Conservation (phyloP, 2,329 filamentous ascomycete genomes). For the Epicoccum sorghinum region DNA sequence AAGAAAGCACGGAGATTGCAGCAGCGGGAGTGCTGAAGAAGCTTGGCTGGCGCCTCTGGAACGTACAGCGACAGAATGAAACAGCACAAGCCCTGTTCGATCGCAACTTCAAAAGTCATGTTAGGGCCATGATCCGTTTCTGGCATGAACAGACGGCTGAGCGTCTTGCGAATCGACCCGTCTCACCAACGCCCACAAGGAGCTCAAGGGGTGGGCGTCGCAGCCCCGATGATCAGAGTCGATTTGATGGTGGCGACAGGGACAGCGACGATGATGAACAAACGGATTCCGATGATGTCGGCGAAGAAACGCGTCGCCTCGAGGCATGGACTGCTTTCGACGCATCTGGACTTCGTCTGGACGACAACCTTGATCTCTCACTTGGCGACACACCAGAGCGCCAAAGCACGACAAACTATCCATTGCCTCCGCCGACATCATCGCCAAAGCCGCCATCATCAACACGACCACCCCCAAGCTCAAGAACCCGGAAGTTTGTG, state of each 20-base stretch:
- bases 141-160: conserved; percentile 58
- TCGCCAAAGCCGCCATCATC: conserved; percentile 15
- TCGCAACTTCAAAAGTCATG: conserved; percentile 61
- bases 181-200: conserved; percentile 25
- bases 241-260: not conserved
- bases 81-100: conserved; percentile 60
- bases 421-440: conserved; percentile 1
- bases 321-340: conserved; percentile 50
- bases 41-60: conserved; percentile 64
- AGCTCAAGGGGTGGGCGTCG: conserved; percentile 20
- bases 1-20: conserved; percentile 54
- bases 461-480: not conserved
- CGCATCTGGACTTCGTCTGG: conserved; percentile 35
- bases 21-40: conserved; percentile 59
- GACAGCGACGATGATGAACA: conserved; percentile 8
- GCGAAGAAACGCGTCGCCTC: conserved; percentile 40
- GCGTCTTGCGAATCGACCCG: conserved; percentile 27
- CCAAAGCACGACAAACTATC: conserved; percentile 10
- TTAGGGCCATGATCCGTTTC: conserved; percentile 60
- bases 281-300: conserved; percentile 13
- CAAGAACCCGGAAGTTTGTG: no score
- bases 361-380: conserved; percentile 36
- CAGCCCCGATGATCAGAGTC: conserved; percentile 11
- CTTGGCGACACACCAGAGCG: conserved; percentile 37
- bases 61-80: conserved; percentile 57